Evolutionary conservation across 352 stramenopile genomes (phyloP), one percentile per base, ranked within the genome.

Genomic region (Phytophthora syringae): DNA sequence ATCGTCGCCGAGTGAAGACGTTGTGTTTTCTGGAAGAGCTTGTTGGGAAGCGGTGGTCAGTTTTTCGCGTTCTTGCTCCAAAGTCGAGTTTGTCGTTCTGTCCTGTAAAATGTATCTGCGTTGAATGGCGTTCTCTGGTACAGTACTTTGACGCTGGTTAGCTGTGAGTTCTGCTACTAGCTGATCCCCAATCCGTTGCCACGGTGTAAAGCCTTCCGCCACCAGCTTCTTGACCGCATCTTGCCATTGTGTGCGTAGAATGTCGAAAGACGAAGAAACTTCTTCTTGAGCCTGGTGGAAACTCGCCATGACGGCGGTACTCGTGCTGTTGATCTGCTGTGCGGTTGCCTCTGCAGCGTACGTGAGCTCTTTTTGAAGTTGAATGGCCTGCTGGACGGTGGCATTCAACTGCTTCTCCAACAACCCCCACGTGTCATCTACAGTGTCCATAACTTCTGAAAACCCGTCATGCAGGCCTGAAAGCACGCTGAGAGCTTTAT

Each of bases 321-420:
- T 75, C 9, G 66, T 74, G 34, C 37, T 30, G 30, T 76, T 79
- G 16, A 76, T 70, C 34, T 74, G 61, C 28, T 70, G 57, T 30
- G 58, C 53, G 16, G 60, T 79, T 5, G 58, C 53, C 7, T 79
- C 44, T 21, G 59, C 63, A 13, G 61, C 67, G 42, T 79, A 79
- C 9, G 48, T 20, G 13, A 79, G 44, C 30, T 79, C 70, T 7
- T 76, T 55, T 50, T 76, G 70, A 11, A 79, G 39, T 54, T 62
- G 24, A 16, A 25, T 37, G 21, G 28, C 67, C 40, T 76, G 62
- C 52, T 67, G 52, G 18, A 73, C 25, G 13, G 67, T 72, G 24
- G 57, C 42, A 63, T 79, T 76, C 4, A 79, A 6, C 28, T 73
- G 66, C 20, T 64, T 70, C 25, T 76, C 70, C 18, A 79, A 22